These are phyloP conservation scores for Acanthamoeba divionensis DNA, from an alignment of 208 protist species.

Conservation along the genomic window DNA sequence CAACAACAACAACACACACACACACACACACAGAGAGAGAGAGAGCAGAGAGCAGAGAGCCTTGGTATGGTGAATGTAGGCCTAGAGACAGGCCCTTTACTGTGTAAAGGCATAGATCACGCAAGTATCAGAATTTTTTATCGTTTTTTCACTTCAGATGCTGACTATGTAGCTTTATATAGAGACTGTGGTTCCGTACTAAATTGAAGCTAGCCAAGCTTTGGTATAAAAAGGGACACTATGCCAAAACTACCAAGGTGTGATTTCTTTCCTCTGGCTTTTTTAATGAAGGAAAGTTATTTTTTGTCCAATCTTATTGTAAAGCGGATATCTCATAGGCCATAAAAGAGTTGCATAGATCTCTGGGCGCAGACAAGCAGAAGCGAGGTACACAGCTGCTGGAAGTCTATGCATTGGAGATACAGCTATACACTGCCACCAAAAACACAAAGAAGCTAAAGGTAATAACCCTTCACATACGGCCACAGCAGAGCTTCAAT, in stretches of 20 bases:
- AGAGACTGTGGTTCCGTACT: slow-evolving; percentile 87
- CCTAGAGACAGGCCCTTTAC: not conserved
- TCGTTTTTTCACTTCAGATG: not conserved
- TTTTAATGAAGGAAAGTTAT: not conserved
- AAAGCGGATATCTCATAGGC: not conserved
- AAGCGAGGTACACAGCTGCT: slow-evolving; percentile 84
- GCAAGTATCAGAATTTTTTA: not conserved
- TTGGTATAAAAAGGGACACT: slow-evolving; percentile 77
- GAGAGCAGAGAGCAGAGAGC: too few relatives aligned
- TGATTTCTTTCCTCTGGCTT: not conserved
- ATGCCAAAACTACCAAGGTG: slow-evolving; percentile 66
- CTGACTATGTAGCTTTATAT: not conserved
- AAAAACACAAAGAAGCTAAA: slow-evolving; percentile 83
- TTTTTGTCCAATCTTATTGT: not conserved
- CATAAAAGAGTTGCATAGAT: slow-evolving; percentile 79
- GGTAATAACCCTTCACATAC: not conserved
- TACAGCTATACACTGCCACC: slow-evolving; percentile 85
- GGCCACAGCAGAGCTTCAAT: not conserved
- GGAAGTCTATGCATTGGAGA: slow-evolving; percentile 87
- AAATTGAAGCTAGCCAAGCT: slow-evolving; percentile 87
- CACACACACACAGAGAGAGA: not conserved
- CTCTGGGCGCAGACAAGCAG: slow-evolving; percentile 77
- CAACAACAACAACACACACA: not conserved
- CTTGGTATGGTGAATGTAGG: too few relatives aligned
- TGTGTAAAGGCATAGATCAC: not conserved